A percentile compares a stretch with the other conserved stretches of the same genome.
Evolutionary conservation across 495 filamentous ascomycete genomes (phyloP).

Genomic region (Viridothelium virens): DNA sequence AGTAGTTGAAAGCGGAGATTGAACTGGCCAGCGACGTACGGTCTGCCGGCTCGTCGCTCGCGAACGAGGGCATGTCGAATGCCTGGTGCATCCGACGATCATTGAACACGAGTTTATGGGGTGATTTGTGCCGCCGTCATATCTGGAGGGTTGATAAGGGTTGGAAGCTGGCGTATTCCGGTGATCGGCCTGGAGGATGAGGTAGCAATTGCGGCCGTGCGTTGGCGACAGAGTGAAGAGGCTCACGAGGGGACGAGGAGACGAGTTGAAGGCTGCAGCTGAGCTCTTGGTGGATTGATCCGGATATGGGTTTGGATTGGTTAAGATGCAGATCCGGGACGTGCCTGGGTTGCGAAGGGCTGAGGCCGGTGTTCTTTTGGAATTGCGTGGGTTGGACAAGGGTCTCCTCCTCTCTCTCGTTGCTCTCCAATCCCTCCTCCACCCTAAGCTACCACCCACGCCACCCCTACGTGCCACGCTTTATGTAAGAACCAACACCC

Average conservation of each 20-base stretch:
- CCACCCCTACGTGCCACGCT: background rate
- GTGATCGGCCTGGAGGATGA: background rate
- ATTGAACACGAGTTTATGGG: constrained; percentile 6
- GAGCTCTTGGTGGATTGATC: background rate
- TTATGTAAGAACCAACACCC: background rate
- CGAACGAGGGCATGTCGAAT: constrained; percentile 49
- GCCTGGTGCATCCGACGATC: constrained; percentile 13
- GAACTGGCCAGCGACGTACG: constrained; percentile 35
- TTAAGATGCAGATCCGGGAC: constrained; percentile 4
- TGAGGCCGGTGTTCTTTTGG: constrained; percentile 6
- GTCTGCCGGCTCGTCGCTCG: constrained; percentile 43
- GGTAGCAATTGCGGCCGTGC: background rate
- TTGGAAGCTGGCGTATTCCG: background rate
- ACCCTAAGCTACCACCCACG: background rate
- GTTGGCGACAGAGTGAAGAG: background rate
- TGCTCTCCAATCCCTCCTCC: background rate
- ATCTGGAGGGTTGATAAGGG: background rate
- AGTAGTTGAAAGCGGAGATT: constrained; percentile 33
- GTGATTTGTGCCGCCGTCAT: constrained; percentile 1
- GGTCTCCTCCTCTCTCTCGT: background rate
- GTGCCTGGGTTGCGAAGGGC: background rate
- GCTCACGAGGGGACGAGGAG: background rate
- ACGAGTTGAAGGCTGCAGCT: background rate
- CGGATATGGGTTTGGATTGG: background rate
- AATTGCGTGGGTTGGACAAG: background rate